Evolutionary conservation across 208 protist genomes (phyloP).

Genomic region (Acanthamoeba castellanii): DNA sequence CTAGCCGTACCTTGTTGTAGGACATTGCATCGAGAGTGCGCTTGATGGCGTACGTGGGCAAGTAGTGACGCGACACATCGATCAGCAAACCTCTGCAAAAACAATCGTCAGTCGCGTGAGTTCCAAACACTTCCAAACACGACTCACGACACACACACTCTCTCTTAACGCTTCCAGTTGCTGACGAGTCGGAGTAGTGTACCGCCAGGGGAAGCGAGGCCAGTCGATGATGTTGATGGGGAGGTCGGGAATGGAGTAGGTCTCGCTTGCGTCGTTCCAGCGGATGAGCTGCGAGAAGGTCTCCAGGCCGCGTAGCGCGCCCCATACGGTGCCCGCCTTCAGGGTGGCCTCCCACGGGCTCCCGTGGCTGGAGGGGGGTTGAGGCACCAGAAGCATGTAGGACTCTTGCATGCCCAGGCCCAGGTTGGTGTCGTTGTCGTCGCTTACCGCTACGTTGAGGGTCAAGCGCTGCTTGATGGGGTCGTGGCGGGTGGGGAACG

Average conservation of each 20-base stretch:
- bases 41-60: neutral
- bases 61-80: constrained; percentile 33
- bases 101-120: neutral
- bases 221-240: constrained; percentile 26
- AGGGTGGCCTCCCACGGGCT: neutral
- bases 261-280: neutral
- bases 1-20: neutral
- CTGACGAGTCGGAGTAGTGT: neutral
- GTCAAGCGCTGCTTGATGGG: neutral
- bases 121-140: too few relatives aligned
- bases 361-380: neutral
- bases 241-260: constrained; percentile 1
- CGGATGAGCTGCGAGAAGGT: constrained; percentile 58
- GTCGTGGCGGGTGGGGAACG: neutral
- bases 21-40: constrained; percentile 53
- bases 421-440: neutral
- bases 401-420: constrained; percentile 5
- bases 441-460: neutral
- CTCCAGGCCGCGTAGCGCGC: constrained; percentile 51
- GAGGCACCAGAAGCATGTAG: neutral
- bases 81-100: constrained; percentile 4
- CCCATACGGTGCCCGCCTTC: constrained; percentile 11
- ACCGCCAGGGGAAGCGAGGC: constrained; percentile 56
- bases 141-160: neutral
- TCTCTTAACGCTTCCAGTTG: neutral